Percentiles rank a stretch among this genome's conserved stretches.
phyloP scores from a whole-genome alignment of 192 early-diverging fungal species.

The Geranomyces michiganensis region DNA sequence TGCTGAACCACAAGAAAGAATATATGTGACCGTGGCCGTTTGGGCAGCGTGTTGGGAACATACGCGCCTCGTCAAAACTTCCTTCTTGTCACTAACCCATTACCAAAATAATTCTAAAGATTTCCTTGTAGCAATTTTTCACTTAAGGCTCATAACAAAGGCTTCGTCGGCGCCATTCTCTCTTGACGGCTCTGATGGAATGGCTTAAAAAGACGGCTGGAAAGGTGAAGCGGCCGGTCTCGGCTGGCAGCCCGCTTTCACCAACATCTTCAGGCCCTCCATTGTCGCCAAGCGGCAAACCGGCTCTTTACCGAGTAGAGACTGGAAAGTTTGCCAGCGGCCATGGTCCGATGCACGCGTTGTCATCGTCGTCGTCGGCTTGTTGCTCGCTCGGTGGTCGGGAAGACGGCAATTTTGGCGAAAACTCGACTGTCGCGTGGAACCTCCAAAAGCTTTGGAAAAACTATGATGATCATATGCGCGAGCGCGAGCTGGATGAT shows the following conservation, averaged over 20 bases:
- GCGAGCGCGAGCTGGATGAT: constrained; percentile 4
- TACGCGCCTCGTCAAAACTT: no score
- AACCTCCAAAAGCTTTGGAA: constrained; percentile 15
- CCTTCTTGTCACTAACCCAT: no score
- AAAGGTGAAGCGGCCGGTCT: constrained; percentile 15
- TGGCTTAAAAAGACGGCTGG: constrained; percentile 29
- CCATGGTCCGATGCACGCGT: background rate
- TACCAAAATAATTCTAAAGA: no score
- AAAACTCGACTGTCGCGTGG: constrained; percentile 15
- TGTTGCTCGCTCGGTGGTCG: constrained; percentile 29
- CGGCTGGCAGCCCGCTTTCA: background rate
- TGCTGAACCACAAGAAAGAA: no score
- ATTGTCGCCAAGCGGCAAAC: background rate
- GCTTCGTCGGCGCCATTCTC: no score
- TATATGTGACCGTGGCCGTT: no score
- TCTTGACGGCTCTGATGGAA: constrained; percentile 12
- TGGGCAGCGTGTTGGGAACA: no score
- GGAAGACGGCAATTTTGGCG: constrained; percentile 31
- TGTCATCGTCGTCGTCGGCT: background rate
- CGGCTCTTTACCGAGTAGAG: constrained; percentile 1
- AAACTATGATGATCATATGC: background rate
- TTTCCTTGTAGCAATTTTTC: no score
- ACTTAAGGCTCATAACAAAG: no score
- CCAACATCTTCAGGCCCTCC: no score
- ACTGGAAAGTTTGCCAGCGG: background rate